phyloP scores from a whole-genome alignment of 306 rosid genomes.

The Urtica urens region DNA sequence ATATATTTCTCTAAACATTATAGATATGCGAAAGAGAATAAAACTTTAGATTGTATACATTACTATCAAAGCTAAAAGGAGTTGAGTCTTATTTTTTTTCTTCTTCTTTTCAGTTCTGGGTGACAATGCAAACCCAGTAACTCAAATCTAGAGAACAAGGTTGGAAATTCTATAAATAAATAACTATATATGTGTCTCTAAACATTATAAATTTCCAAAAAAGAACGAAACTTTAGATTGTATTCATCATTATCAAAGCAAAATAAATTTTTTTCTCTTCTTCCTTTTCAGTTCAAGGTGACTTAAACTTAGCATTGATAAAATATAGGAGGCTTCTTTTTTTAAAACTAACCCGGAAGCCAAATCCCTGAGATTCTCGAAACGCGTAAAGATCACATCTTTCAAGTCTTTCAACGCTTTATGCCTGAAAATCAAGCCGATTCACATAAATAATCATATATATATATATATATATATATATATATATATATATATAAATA shows the following conservation, averaged over 20 bases:
- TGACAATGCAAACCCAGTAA: conserved; percentile 93
- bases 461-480: neutral
- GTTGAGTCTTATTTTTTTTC: too few species aligned
- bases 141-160: conserved; percentile 49
- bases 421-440: conserved; percentile 35
- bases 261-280: too few species aligned
- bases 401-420: conserved; percentile 68
- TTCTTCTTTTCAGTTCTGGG: too few species aligned
- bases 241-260: too few species aligned
- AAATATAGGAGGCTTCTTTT: conserved; percentile 10
- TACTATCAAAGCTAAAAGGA: too few species aligned
- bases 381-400: conserved; percentile 67
- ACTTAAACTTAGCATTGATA: too few species aligned
- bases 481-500: neutral
- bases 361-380: conserved; percentile 56
- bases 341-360: conserved; percentile 77
- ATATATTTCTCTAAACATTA: too few species aligned
- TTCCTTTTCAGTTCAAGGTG: conserved; percentile 96
- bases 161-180: conserved; percentile 9
- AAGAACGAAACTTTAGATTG: too few species aligned
- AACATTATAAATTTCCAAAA: too few species aligned
- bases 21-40: too few species aligned
- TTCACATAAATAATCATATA: conserved; percentile 2
- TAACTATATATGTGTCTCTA: too few species aligned
- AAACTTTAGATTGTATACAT: too few species aligned